Base-by-base conservation (phyloP, 495 filamentous ascomycete genomes). In the Aspergillus hancockii region DNA sequence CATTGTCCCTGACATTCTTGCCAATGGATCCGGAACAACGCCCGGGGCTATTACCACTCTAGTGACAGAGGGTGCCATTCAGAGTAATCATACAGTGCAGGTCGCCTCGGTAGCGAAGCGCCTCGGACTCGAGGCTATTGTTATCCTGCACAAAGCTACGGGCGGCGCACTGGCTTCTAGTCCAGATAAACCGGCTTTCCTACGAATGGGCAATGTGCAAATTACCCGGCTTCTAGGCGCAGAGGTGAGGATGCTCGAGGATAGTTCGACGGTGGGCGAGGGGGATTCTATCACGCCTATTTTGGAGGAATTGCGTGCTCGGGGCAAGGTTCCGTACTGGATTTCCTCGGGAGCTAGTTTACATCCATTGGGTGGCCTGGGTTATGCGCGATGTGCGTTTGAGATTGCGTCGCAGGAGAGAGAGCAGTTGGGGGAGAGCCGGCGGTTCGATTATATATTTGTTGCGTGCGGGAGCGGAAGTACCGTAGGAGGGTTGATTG, bases 41-140 rank as follows among this genome's bases (percentile, higher is more conserved):
- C 28, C 10, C 32, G 52, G 34, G 49, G 28, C 62, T 19, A 61
- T 65, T 22, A 75, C 72, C 31, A 73, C 63, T 10, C 66, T 77
- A 8, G 70, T 77, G 9, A 77, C 74, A n/a, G 74, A 75, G 50
- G 74, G 75, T 38, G 75, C 73, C 9, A 58, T 77, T 31, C 75
- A 77, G 59, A 75, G 73, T 55, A 77, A 77, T 58, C 75, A 77
- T 63, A 75, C 73, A 13, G 67, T 75, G 0, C 75, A 77, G 63
- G 75, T 77, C 1, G 63, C 69, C 22, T 61, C 73, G 1, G 56
- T 74, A 2, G 75, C 75, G 1, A 58, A 49, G 0, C 70, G 59
- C 34, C 62, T 77, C 22, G 63, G 66, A 0, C 62, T 77, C 0
- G 64, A 68, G 10, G 59, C 67, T 0, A 21, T 75, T 0, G 59